Evolutionary conservation across 768 basidiomycete species (phyloP).

Genomic region (Leccinum sublutescens): DNA sequence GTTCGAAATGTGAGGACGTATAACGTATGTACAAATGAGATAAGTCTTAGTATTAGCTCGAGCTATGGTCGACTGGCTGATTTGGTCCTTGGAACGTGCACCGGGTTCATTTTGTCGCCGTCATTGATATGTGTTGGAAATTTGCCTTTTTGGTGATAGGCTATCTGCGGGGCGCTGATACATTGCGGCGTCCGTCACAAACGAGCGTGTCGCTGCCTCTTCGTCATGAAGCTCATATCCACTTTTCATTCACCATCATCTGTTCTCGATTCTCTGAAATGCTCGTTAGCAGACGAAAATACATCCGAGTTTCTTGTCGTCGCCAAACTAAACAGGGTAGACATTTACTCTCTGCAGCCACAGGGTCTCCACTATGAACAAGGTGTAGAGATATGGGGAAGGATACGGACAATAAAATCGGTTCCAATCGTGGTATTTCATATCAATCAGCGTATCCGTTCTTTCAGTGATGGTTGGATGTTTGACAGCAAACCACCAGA

Average conservation of each 20-base stretch:
- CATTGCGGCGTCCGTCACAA: no score
- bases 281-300: conserved; percentile 48
- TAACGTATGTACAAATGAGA: no score
- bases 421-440: conserved; percentile 51
- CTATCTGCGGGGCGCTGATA: no score
- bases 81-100: no score
- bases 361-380: conserved; percentile 62
- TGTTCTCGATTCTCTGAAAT: conserved; percentile 67
- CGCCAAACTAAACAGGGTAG: conserved; percentile 62
- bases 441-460: neutral
- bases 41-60: no score
- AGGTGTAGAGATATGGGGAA: conserved; percentile 66
- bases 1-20: no score
- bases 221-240: conserved; percentile 54
- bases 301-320: conserved; percentile 64
- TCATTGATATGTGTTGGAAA: no score
- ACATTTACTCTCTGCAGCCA: conserved; percentile 63
- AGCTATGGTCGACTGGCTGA: no score
- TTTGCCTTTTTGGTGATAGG: no score
- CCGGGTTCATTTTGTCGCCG: no score
- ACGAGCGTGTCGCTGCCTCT: neutral
- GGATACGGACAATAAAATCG: conserved; percentile 53
- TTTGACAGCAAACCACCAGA: conserved; percentile 32
- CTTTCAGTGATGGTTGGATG: conserved; percentile 8
- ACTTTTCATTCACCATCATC: conserved; percentile 80